Percentiles rank a stretch among this genome's conserved stretches.
These are phyloP conservation scores for Udeniomyces megalosporus DNA, from an alignment of 768 basidiomycete species.

Conservation along the genomic window DNA sequence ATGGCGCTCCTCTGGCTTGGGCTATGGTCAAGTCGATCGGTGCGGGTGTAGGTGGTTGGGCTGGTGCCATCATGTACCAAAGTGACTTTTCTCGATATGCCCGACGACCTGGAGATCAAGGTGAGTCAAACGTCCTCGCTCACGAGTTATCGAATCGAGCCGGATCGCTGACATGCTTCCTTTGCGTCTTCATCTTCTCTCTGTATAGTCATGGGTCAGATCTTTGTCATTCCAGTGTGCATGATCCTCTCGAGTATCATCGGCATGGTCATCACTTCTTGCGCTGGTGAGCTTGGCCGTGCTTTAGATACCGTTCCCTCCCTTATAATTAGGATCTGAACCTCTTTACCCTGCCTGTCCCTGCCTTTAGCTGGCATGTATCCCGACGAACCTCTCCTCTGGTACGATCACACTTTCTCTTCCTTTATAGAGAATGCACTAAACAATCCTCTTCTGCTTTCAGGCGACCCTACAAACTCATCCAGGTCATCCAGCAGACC, in stretches of 20 bases:
- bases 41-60: background rate
- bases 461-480: conserved; percentile 15
- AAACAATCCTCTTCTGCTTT: background rate
- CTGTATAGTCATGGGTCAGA: conserved; percentile 10
- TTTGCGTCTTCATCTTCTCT: background rate
- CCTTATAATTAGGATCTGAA: background rate
- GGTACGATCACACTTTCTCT: conserved; percentile 17
- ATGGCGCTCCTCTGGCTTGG: conserved; percentile 22
- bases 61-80: conserved; percentile 15
- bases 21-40: conserved; percentile 16
- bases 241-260: conserved; percentile 20
- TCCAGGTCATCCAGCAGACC: conserved; percentile 14
- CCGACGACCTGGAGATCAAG: conserved; percentile 19
- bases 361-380: conserved; percentile 18
- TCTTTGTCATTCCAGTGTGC: conserved; percentile 17
- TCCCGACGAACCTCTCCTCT: conserved; percentile 22
- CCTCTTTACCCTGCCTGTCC: background rate
- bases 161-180: no score
- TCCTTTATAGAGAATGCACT: background rate
- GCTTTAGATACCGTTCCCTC: background rate
- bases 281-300: conserved; percentile 17
- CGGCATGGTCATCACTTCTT: conserved; percentile 24
- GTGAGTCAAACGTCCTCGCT: conserved; percentile 5
- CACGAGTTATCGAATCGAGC: background rate
- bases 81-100: conserved; percentile 24